Conservation (phyloP, 768 basidiomycete species). For the Pleurotus ostreatus region DNA sequence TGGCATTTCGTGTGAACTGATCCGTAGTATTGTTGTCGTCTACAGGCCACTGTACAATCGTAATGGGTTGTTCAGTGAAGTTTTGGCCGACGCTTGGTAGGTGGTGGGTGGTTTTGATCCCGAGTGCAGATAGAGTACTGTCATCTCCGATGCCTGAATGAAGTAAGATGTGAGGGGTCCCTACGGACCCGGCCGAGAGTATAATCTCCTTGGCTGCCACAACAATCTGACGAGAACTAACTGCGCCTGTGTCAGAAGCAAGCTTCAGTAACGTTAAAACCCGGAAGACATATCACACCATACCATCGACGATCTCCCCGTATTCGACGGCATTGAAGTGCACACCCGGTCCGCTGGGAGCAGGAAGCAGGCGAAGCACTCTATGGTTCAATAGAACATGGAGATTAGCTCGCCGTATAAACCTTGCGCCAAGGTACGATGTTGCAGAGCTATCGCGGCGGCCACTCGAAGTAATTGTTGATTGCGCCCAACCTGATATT, state of each 20-base stretch:
- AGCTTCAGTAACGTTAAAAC: background rate
- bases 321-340: constrained; percentile 17
- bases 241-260: background rate
- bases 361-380: constrained; percentile 12
- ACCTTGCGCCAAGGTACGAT: constrained; percentile 24
- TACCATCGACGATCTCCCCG: constrained; percentile 4
- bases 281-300: background rate
- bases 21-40: constrained; percentile 23
- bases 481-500: constrained; percentile 23
- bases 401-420: constrained; percentile 23
- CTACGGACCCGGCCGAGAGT: constrained; percentile 30
- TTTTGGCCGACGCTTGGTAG: constrained; percentile 34
- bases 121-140: constrained; percentile 1
- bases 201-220: constrained; percentile 31
- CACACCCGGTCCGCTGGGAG: background rate
- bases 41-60: constrained; percentile 14
- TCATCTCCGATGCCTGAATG: constrained; percentile 23
- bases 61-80: constrained; percentile 26
- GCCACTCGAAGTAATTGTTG: constrained; percentile 22
- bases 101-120: constrained; percentile 27
- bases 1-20: constrained; percentile 17
- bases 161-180: constrained; percentile 21
- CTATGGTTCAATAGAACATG: constrained; percentile 23
- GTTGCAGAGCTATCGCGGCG: constrained; percentile 24
- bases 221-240: background rate